phyloP scores from a whole-genome alignment of 2,329 filamentous ascomycete species.

The Sclerotinia glacialis region DNA sequence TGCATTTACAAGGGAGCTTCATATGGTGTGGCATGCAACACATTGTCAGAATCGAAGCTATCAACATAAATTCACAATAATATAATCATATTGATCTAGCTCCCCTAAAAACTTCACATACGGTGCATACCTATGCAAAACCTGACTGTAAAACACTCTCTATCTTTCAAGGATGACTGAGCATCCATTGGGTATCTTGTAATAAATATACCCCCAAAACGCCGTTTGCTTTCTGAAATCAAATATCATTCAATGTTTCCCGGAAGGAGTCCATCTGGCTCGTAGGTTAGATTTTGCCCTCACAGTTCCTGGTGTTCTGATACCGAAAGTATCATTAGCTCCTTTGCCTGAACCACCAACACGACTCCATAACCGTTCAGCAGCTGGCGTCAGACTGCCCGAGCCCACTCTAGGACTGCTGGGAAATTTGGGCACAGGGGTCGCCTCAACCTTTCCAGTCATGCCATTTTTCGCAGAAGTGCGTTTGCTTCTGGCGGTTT shows the following conservation, averaged over 20 bases:
- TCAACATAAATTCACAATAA: background rate
- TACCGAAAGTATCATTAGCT: constrained; percentile 34
- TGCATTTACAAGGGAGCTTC: too few relatives aligned
- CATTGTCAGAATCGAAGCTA: background rate
- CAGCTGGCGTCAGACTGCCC: constrained; percentile 68
- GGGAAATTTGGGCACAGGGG: constrained; percentile 67
- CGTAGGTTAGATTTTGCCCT: constrained; percentile 35
- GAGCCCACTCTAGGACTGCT: constrained; percentile 58
- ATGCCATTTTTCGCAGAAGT: constrained; percentile 57
- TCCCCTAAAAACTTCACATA: background rate
- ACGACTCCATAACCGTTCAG: constrained; percentile 63
- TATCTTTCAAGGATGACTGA: background rate
- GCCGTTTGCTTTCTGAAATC: background rate
- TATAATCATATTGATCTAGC: background rate
- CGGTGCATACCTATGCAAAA: background rate
- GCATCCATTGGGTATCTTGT: constrained; percentile 14
- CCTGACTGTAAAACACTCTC: background rate
- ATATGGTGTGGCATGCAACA: background rate
- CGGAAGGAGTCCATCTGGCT: constrained; percentile 34
- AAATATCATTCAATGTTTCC: background rate
- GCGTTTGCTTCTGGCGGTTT: constrained; percentile 69
- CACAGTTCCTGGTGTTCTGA: constrained; percentile 33
- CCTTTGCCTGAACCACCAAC: constrained; percentile 47
- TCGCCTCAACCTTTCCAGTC: constrained; percentile 56
- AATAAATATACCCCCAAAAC: constrained; percentile 1